Base-by-base conservation (phyloP, 495 filamentous ascomycete genomes). In the Penicilliopsis zonata region DNA sequence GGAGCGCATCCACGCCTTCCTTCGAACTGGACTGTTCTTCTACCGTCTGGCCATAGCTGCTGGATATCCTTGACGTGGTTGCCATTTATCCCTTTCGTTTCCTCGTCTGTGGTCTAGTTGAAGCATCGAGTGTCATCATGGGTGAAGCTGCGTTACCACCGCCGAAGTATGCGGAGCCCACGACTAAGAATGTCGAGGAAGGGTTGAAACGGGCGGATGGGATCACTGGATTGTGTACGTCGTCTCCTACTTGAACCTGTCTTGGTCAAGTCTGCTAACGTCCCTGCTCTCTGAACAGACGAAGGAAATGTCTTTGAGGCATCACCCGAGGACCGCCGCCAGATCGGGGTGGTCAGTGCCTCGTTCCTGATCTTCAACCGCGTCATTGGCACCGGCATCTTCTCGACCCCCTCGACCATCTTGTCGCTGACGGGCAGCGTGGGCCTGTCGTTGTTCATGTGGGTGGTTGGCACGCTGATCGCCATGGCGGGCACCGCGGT, bases 361-460 rank as follows among this genome's bases (percentile, higher is more conserved):
- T 57, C 76, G 13, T 71, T 76, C 31, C 50, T 82, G 17, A 80
- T 79, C 35, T 59, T 80, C 18, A 74, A 71, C 42, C 67, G 71
- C 35, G 76, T 80, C 53, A 71, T 80, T 44, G 75, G 76, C 3
- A 80, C 76, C 0, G 75, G 74, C 29, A 69, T 81, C 27, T 81
- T 73, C 46, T 72, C 73, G 5, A 78, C 74, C 1, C 76, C 74
- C 55, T 45, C 56, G 53, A 59, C 51, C 9, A 72, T 79, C 34
- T 53, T 78, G 19, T 57, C 42, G 4, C 48, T 67, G 13, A 68
- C 67, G 5, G 65, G 68, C 1, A 69, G 55, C 36, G 67, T 73
- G 13, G 70, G 70, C 3, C 37, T 72, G 5, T 53, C 65, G 12
- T 39, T 74, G 6, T 50, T 70, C 35, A 59, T 76, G 45, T 74